Evolutionary conservation across 2,329 filamentous ascomycete genomes (phyloP).

Genomic region (Colletotrichum tofieldiae): DNA sequence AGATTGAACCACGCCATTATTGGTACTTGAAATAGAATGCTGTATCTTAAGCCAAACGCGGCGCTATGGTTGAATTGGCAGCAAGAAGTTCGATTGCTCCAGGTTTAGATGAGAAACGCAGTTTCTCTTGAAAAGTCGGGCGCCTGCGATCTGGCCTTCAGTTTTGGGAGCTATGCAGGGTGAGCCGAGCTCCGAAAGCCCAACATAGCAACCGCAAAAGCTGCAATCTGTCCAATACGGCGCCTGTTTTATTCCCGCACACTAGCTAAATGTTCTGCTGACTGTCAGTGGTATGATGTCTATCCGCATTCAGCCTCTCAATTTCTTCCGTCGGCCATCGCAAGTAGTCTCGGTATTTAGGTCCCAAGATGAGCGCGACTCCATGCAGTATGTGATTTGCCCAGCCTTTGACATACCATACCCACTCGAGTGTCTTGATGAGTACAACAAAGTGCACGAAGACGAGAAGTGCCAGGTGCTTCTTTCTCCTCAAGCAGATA

Average conservation of each 20-base stretch:
- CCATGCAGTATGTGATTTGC: too few species aligned
- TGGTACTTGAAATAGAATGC: neutral
- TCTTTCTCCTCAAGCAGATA: too few species aligned
- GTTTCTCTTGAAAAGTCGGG: neutral
- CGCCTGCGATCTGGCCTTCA: neutral
- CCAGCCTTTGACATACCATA: too few species aligned
- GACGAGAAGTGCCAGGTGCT: too few species aligned
- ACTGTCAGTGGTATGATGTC: too few species aligned
- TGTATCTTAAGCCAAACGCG: too few species aligned
- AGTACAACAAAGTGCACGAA: too few species aligned
- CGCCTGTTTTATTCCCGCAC: neutral
- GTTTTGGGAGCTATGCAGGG: neutral
- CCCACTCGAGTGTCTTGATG: too few species aligned
- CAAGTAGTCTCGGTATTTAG: conserved; percentile 32
- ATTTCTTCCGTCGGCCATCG: conserved; percentile 47
- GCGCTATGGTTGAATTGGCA: neutral
- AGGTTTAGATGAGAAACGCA: neutral
- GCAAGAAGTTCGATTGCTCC: neutral
- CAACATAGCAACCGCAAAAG: neutral
- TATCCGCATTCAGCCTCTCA: neutral
- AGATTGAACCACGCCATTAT: neutral
- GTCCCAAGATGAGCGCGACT: conserved; percentile 12
- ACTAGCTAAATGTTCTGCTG: too few species aligned
- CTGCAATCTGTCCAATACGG: neutral
- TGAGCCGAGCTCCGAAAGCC: neutral